A percentile compares a stretch with the other conserved stretches of the same genome.
phyloP scores from a whole-genome alignment of 345 rosid species.

The Salix caprea region DNA sequence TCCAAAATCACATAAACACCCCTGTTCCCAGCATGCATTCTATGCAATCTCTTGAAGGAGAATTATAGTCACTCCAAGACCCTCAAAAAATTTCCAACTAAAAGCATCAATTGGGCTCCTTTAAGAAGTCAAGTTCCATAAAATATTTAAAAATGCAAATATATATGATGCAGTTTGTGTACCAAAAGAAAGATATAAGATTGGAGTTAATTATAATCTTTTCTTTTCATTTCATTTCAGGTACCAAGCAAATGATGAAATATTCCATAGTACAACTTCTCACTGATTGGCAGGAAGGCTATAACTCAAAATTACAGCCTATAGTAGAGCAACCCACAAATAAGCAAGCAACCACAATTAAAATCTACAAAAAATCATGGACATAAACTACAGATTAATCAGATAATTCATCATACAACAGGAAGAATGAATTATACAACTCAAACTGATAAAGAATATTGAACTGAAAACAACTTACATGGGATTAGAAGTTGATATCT shows the following conservation, averaged over 20 bases:
- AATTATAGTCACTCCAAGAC: background rate
- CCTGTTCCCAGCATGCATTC: background rate
- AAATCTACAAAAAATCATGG: background rate
- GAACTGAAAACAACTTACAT: slow-evolving; percentile 23
- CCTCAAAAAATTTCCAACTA: background rate
- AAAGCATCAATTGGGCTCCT: background rate
- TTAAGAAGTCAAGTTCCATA: background rate
- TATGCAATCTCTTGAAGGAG: background rate
- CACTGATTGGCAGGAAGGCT: background rate
- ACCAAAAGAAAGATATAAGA: background rate
- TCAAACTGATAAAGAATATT: background rate
- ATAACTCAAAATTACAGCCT: background rate
- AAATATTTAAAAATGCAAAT: background rate
- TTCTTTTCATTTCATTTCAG: background rate
- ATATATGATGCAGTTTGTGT: no score
- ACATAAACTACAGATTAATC: background rate
- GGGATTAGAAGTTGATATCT: slow-evolving; percentile 37
- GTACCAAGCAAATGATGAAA: background rate
- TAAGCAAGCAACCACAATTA: background rate
- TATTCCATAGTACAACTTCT: background rate
- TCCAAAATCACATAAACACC: background rate
- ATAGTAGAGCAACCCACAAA: background rate
- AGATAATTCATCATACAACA: background rate
- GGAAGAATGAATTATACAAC: background rate
- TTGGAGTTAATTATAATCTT: background rate